A percentile compares a stretch with the other conserved stretches of the same genome.
Evolutionary conservation across 2,329 filamentous ascomycete genomes (phyloP).

Genomic region (Aspergillus piperis): DNA sequence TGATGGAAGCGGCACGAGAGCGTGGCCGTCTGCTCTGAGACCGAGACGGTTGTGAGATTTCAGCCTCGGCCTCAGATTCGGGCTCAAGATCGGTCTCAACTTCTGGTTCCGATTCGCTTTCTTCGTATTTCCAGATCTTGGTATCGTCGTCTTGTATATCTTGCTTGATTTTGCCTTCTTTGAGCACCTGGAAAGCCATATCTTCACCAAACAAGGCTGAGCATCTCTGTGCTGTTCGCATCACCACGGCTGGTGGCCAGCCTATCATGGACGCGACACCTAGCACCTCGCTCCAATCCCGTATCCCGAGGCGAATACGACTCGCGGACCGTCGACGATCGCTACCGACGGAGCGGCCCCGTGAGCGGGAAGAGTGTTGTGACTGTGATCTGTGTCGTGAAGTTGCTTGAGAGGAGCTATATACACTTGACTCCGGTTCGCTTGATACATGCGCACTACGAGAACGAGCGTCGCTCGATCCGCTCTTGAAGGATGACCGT

Average conservation of each 20-base stretch:
- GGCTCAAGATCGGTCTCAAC: not conserved
- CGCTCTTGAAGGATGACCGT: constrained; percentile 12
- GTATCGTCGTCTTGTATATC: constrained; percentile 21
- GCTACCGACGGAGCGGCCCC: constrained; percentile 19
- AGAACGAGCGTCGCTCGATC: constrained; percentile 12
- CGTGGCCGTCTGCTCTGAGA: constrained; percentile 2
- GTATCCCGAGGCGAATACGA: constrained; percentile 41
- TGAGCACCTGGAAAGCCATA: constrained; percentile 64
- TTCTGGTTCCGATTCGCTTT: constrained; percentile 32
- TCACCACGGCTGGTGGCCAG: constrained; percentile 65
- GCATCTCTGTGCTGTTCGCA: constrained; percentile 72
- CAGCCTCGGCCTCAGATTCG: not conserved
- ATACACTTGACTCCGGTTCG: not conserved
- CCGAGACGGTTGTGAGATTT: constrained; percentile 7
- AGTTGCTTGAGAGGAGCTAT: not conserved
- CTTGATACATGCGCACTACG: constrained; percentile 13
- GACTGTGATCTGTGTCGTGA: constrained; percentile 12
- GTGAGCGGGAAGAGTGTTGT: constrained; percentile 14
- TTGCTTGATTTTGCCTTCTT: constrained; percentile 39
- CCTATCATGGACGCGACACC: constrained; percentile 74
- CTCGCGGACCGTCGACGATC: constrained; percentile 13
- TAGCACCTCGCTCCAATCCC: constrained; percentile 85
- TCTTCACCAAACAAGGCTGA: constrained; percentile 71
- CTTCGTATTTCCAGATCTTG: constrained; percentile 31
- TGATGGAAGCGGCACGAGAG: constrained; percentile 15